Evolutionary conservation across 2,329 filamentous ascomycete genomes (phyloP).

Genomic region (Myriosclerotinia scirpicola): DNA sequence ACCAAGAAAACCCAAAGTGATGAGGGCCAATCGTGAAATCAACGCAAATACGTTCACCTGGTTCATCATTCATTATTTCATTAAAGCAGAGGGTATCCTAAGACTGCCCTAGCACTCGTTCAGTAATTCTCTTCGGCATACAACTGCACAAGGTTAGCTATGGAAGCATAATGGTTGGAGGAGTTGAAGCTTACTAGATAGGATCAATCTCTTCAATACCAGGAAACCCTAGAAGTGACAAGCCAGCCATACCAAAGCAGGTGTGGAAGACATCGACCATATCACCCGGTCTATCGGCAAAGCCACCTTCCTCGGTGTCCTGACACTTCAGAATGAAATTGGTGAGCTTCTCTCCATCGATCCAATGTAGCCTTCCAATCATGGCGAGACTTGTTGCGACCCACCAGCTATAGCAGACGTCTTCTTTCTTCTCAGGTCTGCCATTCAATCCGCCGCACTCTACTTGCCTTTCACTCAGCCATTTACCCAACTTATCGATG

Average conservation of each 20-base stretch:
- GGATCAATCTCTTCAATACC: conserved; percentile 81
- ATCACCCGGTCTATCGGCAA: conserved; percentile 87
- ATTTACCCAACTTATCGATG: conserved; percentile 76
- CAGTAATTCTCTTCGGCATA: conserved; percentile 68
- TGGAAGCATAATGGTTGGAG: neutral
- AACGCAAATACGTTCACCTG: neutral
- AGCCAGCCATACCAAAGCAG: conserved; percentile 79
- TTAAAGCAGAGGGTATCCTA: conserved; percentile 13
- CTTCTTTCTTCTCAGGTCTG: conserved; percentile 89
- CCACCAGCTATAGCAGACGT: conserved; percentile 99
- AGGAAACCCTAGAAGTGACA: conserved; percentile 79
- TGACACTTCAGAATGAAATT: conserved; percentile 86
- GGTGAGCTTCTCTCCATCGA: conserved; percentile 77
- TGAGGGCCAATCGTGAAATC: neutral
- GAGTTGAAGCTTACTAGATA: conserved; percentile 62
- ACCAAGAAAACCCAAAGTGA: neutral
- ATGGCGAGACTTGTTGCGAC: conserved; percentile 89
- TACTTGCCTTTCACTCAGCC: conserved; percentile 91
- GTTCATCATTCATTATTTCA: conserved; percentile 7
- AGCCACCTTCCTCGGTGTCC: conserved; percentile 78
- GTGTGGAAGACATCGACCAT: conserved; percentile 99
- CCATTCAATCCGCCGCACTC: conserved; percentile 88
- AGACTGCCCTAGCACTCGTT: conserved; percentile 53
- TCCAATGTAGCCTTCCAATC: conserved; percentile 87
- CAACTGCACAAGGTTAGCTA: conserved; percentile 49